A percentile compares a stretch with the other conserved stretches of the same genome.
Conservation (phyloP, 306 rosid species). For the Morella rubra region DNA sequence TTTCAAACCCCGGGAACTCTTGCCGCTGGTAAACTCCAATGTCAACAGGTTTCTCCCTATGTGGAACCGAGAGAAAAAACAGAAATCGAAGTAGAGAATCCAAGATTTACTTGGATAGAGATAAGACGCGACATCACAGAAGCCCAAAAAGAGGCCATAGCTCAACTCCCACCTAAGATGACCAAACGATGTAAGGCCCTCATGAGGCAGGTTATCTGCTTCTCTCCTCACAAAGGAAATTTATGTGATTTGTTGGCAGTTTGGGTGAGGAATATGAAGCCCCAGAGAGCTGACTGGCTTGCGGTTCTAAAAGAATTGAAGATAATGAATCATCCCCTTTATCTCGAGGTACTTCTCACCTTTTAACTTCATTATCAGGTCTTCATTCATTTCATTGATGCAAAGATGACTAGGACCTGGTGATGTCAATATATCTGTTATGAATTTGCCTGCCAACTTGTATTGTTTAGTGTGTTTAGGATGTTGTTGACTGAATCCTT, state of each 20-base stretch:
- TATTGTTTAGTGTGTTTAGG: slow-evolving; percentile 1
- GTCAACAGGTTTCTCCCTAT: slow-evolving; percentile 28
- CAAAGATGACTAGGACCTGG: neutral
- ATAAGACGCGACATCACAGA: slow-evolving; percentile 42
- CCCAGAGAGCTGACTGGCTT: slow-evolving; percentile 87
- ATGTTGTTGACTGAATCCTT: neutral
- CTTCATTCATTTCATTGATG: neutral
- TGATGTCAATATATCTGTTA: neutral
- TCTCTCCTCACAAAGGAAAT: slow-evolving; percentile 44
- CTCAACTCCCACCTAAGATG: slow-evolving; percentile 63
- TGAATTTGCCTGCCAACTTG: slow-evolving; percentile 3
- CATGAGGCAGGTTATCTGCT: slow-evolving; percentile 85
- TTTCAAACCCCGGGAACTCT: slow-evolving; percentile 23
- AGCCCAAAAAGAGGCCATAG: slow-evolving; percentile 54
- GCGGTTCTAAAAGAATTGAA: slow-evolving; percentile 68
- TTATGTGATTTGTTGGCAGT: slow-evolving; percentile 54
- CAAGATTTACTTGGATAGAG: slow-evolving; percentile 60
- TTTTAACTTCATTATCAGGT: slow-evolving; percentile 3
- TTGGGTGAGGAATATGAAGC: slow-evolving; percentile 83
- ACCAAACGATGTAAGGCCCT: slow-evolving; percentile 68
- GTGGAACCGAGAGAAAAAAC: slow-evolving; percentile 31
- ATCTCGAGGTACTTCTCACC: slow-evolving; percentile 53
- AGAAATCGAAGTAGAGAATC: slow-evolving; percentile 34
- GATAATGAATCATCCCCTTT: slow-evolving; percentile 56
- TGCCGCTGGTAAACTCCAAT: slow-evolving; percentile 24